Base-by-base conservation (phyloP, 208 protist genomes). In the Crithidia thermophila region DNA sequence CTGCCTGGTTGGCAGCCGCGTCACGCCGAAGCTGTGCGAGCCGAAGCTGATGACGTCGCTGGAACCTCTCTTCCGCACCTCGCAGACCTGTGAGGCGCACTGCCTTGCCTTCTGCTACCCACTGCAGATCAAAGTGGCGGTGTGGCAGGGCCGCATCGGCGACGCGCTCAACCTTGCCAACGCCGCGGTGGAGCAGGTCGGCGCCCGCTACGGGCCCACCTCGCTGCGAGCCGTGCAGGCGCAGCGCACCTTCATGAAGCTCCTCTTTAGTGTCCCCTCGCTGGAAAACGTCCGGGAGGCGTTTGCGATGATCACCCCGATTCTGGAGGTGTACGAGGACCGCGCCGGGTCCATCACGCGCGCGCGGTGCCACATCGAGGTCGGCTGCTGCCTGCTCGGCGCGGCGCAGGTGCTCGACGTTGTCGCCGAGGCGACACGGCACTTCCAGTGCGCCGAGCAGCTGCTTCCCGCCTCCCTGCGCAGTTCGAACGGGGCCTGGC, bases 81-180 rank as follows among this genome's bases (percentile, higher is more conserved):
- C 79, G 33, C 72, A 51, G 43, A 87, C 82, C 10, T 64, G 84
- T 50, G 72, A 85, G 28, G 67, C 61, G 13, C 80, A 91, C 80
- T 71, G 72, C 50, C 79, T 84, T 55, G 76, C 85, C 49, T 91
- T 82, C 63, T 88, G 83, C 74, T 65, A 79, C 20, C 88, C 88
- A 11, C 53, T 92, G 27, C 79, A 73, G 55, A 82, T 85, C 39
- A 84, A 81, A 37, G 81, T 87, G 1, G 75, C 81, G 20, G 64
- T 81, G 69, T 94, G 88, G 88, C 72, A 83, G 62, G 55, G 68
- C 27, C 60, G 71, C 14, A 70, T 84, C 39, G 73, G 72, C 11
- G 84, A 77, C 39, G 82, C 77, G 4, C 73, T 94, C 4, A 51
- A 65, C 21, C 65, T 87, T 50, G 88, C 77, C 21, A 75, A 55